A percentile compares a stretch with the other conserved stretches of the same genome.
Conservation (phyloP, 495 filamentous ascomycete genomes). For the Aspergillus bridgeri region DNA sequence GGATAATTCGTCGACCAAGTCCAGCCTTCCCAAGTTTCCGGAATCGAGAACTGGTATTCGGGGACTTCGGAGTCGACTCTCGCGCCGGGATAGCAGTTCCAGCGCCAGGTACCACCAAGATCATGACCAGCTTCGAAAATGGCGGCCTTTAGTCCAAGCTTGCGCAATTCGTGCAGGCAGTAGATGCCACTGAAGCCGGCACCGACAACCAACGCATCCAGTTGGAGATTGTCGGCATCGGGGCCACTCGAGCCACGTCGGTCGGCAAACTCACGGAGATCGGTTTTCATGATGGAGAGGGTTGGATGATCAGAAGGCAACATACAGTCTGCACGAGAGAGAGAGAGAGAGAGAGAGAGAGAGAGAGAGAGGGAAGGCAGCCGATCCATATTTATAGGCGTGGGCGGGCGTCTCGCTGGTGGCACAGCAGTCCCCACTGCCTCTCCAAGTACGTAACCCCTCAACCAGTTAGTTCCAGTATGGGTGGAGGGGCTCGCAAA, state of each 20-base stretch:
- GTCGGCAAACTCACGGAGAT: constrained; percentile 7
- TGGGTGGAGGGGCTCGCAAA: not conserved
- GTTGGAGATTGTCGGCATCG: constrained; percentile 25
- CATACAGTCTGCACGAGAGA: not conserved
- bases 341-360: not conserved
- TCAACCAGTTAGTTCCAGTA: not conserved
- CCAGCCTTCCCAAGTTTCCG: constrained; percentile 52
- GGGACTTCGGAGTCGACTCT: constrained; percentile 2
- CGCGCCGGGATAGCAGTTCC: constrained; percentile 47
- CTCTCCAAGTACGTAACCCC: not conserved
- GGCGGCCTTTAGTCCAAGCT: constrained; percentile 30
- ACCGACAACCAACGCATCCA: constrained; percentile 53
- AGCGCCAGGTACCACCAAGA: constrained; percentile 49
- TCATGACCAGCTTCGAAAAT: constrained; percentile 44
- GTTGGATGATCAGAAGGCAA: not conserved
- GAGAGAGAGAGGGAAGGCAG: no score
- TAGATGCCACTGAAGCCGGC: constrained; percentile 47
- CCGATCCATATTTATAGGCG: not conserved
- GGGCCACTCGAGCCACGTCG: constrained; percentile 15
- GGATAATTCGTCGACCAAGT: constrained; percentile 54
- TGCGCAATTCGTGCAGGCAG: constrained; percentile 30
- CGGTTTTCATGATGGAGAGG: constrained; percentile 8
- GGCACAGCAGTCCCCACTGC: not conserved
- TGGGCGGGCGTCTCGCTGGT: not conserved
- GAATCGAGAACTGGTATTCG: constrained; percentile 49